Evolutionary conservation across 2,329 filamentous ascomycete species (phyloP).

Genomic region (Venturia aucupariae): DNA sequence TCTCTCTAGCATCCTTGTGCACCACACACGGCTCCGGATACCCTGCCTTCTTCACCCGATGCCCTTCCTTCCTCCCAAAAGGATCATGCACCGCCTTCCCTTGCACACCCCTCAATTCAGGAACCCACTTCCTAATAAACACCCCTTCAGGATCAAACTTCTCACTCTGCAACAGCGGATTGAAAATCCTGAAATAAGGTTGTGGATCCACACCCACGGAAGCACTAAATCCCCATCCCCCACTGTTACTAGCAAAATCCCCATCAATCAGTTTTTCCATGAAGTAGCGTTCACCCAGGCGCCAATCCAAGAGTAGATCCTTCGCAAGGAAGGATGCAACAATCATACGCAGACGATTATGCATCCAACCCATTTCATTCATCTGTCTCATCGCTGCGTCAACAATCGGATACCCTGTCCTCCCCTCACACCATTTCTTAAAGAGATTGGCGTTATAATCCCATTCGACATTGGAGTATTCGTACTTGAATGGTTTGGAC

Average conservation of each 20-base stretch:
- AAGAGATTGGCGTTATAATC: conserved; percentile 65
- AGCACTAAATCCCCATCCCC: conserved; percentile 52
- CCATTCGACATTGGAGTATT: conserved; percentile 76
- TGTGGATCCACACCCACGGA: conserved; percentile 66
- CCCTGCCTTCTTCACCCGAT: conserved; percentile 40
- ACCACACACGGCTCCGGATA: conserved; percentile 39
- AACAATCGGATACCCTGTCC: conserved; percentile 67
- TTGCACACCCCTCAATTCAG: conserved; percentile 29
- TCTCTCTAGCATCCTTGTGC: conserved; percentile 48
- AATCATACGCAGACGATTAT: conserved; percentile 44
- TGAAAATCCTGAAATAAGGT: conserved; percentile 42
- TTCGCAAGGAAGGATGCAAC: conserved; percentile 38
- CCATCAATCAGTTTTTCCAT: conserved; percentile 41
- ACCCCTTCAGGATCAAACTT: conserved; percentile 30
- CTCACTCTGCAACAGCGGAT: conserved; percentile 31
- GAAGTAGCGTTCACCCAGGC: conserved; percentile 42
- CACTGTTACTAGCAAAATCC: conserved; percentile 39
- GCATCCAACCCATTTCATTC: conserved; percentile 42
- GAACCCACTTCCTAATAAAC: conserved; percentile 31
- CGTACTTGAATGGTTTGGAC: conserved; percentile 72
- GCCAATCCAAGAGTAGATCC: conserved; percentile 42
- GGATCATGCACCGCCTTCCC: conserved; percentile 43
- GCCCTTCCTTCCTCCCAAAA: conserved; percentile 32
- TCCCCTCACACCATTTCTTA: conserved; percentile 62
- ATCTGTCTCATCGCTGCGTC: conserved; percentile 45